Conservation (phyloP, 306 rosid species). For the Rosa persica region DNA sequence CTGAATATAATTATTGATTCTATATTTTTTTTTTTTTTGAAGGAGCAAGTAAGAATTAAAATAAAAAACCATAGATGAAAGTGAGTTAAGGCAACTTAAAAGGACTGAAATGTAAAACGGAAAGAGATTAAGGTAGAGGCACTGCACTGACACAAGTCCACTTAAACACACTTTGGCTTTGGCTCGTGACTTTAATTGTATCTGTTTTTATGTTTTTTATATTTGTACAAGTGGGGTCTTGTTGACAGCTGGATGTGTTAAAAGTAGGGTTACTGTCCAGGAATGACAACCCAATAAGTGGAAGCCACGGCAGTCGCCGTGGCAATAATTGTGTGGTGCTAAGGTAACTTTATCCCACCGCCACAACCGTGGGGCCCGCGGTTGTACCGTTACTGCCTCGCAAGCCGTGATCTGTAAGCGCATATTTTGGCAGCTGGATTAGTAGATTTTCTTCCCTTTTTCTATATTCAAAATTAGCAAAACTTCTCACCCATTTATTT, state of each 20-base stretch:
- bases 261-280: conserved; percentile 28
- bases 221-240: background rate
- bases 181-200: background rate
- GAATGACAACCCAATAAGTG: conserved; percentile 29
- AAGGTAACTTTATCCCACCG: conserved; percentile 19
- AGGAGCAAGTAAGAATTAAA: background rate
- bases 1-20: no score
- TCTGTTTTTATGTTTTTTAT: background rate
- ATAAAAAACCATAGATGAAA: background rate
- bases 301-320: conserved; percentile 32
- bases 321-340: conserved; percentile 27
- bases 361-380: conserved; percentile 4
- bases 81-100: background rate
- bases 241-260: conserved; percentile 48
- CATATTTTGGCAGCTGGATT: background rate
- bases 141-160: background rate
- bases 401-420: background rate
- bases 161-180: background rate
- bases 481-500: no score
- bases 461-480: background rate
- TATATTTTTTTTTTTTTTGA: no score
- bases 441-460: background rate
- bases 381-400: background rate
- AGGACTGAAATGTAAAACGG: background rate
- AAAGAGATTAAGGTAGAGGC: background rate